Percentiles rank a stretch among this genome's conserved stretches.
Conservation (phyloP, 2,329 filamentous ascomycete species). For the Tolypocladium ophioglossoides region DNA sequence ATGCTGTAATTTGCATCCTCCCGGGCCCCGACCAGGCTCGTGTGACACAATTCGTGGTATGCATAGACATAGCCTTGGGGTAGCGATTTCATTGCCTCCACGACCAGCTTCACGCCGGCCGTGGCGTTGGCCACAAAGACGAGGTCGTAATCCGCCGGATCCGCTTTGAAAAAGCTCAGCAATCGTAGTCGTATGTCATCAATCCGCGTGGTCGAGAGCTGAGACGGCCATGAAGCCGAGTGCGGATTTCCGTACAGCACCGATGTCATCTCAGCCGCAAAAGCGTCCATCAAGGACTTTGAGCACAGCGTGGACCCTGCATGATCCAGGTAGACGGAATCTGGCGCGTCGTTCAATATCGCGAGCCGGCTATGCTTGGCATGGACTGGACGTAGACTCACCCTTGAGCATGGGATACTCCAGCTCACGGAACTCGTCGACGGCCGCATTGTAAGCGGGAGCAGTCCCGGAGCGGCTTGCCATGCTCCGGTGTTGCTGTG, state of each 20-base stretch:
- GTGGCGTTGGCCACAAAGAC: conserved; percentile 92
- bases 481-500: not conserved
- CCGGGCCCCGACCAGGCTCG: conserved; percentile 72
- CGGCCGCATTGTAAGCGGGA: conserved; percentile 46
- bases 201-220: conserved; percentile 61
- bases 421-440: conserved; percentile 45
- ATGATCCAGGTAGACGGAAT: conserved; percentile 79
- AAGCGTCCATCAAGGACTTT: conserved; percentile 70
- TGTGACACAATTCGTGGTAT: conserved; percentile 79
- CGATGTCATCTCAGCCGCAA: conserved; percentile 66
- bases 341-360: conserved; percentile 27
- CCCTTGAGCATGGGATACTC: conserved; percentile 65
- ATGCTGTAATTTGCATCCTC: conserved; percentile 54
- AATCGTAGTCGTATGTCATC: conserved; percentile 65
- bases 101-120: conserved; percentile 77
- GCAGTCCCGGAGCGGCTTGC: conserved; percentile 3
- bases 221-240: conserved; percentile 73
- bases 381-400: conserved; percentile 14
- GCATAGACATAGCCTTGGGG: conserved; percentile 68
- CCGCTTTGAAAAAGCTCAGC: conserved; percentile 69
- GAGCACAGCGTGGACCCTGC: conserved; percentile 81
- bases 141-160: conserved; percentile 72
- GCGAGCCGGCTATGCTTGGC: not conserved
- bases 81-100: conserved; percentile 61
- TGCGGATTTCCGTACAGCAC: conserved; percentile 87